Conservation (phyloP, 2,329 filamentous ascomycete genomes). For the Paracorniculantispora psalliotae region DNA sequence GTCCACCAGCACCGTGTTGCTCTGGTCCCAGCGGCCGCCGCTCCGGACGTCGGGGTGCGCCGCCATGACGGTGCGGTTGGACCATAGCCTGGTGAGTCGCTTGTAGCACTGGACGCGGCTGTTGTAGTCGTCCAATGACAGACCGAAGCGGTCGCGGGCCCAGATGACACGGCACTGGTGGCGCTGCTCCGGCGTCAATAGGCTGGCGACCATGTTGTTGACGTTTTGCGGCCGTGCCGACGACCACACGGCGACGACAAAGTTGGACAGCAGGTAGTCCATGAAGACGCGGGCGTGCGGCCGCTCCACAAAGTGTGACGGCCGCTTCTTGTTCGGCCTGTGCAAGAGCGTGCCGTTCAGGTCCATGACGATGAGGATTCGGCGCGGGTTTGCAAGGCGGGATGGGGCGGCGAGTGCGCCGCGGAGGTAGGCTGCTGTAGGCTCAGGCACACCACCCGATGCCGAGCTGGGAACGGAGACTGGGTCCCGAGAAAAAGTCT, state of each 20-base stretch:
- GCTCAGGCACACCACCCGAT: conserved; percentile 57
- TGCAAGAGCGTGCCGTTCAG: conserved; percentile 86
- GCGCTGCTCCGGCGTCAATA: conserved; percentile 54
- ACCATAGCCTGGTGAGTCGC: conserved; percentile 70
- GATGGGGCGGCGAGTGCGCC: conserved; percentile 43
- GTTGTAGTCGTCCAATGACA: conserved; percentile 60
- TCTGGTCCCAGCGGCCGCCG: conserved; percentile 63
- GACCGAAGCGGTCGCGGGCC: conserved; percentile 70
- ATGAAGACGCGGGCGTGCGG: conserved; percentile 67
- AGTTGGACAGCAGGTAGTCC: conserved; percentile 65
- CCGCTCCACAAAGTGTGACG: conserved; percentile 56
- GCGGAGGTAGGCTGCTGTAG: conserved; percentile 56
- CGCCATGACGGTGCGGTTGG: conserved; percentile 35
- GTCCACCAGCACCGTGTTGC: conserved; percentile 85
- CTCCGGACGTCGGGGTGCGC: conserved; percentile 39
- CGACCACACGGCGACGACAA: conserved; percentile 85
- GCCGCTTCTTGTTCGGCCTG: conserved; percentile 51
- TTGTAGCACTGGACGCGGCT: conserved; percentile 85
- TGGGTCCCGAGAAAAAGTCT: background rate
- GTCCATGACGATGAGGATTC: conserved; percentile 79
- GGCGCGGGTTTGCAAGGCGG: conserved; percentile 43
- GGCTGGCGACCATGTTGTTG: conserved; percentile 55
- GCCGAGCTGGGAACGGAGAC: conserved; percentile 24
- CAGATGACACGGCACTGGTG: conserved; percentile 63
- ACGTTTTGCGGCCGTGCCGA: conserved; percentile 76